A percentile compares a stretch with the other conserved stretches of the same genome.
Conservation (phyloP, 73 alveolate genomes). For the Paramecium sexaurelia region DNA sequence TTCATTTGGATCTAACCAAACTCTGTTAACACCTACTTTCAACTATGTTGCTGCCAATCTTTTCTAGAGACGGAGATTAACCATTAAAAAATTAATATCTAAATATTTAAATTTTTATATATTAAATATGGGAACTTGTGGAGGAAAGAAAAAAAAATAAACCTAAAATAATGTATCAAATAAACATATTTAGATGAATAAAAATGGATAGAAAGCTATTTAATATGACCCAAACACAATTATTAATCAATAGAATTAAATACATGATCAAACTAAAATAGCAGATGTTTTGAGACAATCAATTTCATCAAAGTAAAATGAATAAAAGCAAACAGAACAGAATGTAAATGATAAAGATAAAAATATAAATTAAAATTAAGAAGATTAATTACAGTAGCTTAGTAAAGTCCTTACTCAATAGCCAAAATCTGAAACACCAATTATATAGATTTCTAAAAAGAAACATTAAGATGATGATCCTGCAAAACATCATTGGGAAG, state of each 20-base stretch:
- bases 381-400: background rate
- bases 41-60: conserved; percentile 92
- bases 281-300: too few species aligned
- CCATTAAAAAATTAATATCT: conserved; percentile 73
- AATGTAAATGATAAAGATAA: too few species aligned
- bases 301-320: too few species aligned
- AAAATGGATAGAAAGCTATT: too few species aligned
- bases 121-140: background rate
- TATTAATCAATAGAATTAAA: too few species aligned
- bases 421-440: background rate
- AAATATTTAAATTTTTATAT: conserved; percentile 16
- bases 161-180: background rate
- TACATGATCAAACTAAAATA: too few species aligned
- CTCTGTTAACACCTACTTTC: conserved; percentile 92
- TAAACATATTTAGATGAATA: too few species aligned
- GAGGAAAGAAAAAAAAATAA: background rate
- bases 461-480: background rate
- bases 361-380: too few species aligned
- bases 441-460: background rate
- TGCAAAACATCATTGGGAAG: background rate
- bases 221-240: too few species aligned
- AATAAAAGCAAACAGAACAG: too few species aligned
- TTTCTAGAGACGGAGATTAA: conserved; percentile 85
- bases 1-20: conserved; percentile 99
- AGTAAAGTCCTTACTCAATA: background rate